These are phyloP conservation scores for Botryotinia convoluta DNA, from an alignment of 2,329 filamentous ascomycete species.

Conservation along the genomic window DNA sequence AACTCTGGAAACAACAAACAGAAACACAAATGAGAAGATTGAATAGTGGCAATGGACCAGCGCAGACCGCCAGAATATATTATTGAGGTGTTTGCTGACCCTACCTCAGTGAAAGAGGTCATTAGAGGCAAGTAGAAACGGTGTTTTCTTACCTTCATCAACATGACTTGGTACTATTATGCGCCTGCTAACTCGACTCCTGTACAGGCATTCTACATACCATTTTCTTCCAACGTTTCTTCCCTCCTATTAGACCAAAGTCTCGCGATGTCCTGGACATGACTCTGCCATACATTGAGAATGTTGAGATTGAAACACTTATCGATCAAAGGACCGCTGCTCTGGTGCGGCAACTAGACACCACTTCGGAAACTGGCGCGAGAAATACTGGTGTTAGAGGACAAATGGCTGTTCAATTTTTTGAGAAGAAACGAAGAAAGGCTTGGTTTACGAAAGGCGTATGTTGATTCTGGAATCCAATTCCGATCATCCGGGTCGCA, in stretches of 20 bases:
- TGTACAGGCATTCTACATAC: conserved; percentile 81
- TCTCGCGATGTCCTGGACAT: conserved; percentile 89
- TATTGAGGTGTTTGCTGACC: conserved; percentile 90
- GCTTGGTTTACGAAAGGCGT: conserved; percentile 80
- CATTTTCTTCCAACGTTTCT: conserved; percentile 98
- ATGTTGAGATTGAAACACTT: conserved; percentile 86
- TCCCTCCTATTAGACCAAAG: conserved; percentile 77
- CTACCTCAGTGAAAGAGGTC: conserved; percentile 83
- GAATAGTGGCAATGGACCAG: conserved; percentile 52
- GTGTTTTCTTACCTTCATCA: conserved; percentile 13
- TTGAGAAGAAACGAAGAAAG: conserved; percentile 85
- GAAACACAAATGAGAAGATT: conserved; percentile 17
- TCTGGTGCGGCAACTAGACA: conserved; percentile 73
- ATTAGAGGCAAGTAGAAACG: conserved; percentile 66
- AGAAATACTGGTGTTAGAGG: conserved; percentile 62
- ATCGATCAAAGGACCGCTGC: conserved; percentile 84
- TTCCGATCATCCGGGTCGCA: conserved; percentile 15
- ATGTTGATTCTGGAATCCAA: conserved; percentile 7
- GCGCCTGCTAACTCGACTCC: conserved; percentile 4
- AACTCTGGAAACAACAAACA: conserved; percentile 12
- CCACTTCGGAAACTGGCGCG: conserved; percentile 47
- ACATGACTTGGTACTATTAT: neutral
- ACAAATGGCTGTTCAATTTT: conserved; percentile 85
- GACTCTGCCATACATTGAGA: conserved; percentile 83
- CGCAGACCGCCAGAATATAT: conserved; percentile 79